These are phyloP conservation scores for Collybia sordida DNA, from an alignment of 768 basidiomycete genomes.

Conservation along the genomic window DNA sequence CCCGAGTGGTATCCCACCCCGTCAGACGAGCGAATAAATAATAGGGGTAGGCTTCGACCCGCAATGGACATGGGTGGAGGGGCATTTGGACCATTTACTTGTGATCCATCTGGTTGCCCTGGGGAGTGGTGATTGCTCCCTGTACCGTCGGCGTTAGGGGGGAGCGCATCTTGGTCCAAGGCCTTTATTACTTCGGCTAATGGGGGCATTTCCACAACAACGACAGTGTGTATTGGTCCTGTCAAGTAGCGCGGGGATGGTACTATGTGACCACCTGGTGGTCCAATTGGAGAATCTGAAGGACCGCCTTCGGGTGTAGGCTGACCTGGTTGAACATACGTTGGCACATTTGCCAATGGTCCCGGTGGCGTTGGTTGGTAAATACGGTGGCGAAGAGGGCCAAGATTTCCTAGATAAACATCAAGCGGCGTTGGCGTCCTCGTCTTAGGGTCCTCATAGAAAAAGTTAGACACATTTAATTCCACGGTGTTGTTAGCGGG, in stretches of 20 bases:
- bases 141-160: slow-evolving; percentile 38
- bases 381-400: slow-evolving; percentile 76
- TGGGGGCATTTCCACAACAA: slow-evolving; percentile 84
- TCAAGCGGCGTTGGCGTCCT: slow-evolving; percentile 70
- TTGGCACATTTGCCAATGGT: slow-evolving; percentile 60
- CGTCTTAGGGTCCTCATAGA: slow-evolving; percentile 72
- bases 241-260: slow-evolving; percentile 51
- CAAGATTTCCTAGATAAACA: slow-evolving; percentile 87
- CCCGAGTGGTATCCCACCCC: slow-evolving; percentile 92
- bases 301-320: slow-evolving; percentile 29
- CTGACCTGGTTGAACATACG: slow-evolving; percentile 52
- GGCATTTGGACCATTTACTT: slow-evolving; percentile 22
- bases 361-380: slow-evolving; percentile 75
- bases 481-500: slow-evolving; percentile 74
- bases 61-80: slow-evolving; percentile 52
- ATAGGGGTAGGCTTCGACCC: slow-evolving; percentile 70
- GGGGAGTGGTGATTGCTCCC: slow-evolving; percentile 35
- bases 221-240: slow-evolving; percentile 70
- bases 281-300: slow-evolving; percentile 23
- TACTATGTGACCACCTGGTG: slow-evolving; percentile 26
- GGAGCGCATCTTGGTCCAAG: slow-evolving; percentile 67
- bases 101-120: slow-evolving; percentile 21
- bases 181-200: slow-evolving; percentile 75
- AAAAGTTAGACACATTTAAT: slow-evolving; percentile 86
- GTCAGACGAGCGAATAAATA: slow-evolving; percentile 80